Percentiles rank a stretch among this genome's conserved stretches.
phyloP scores from a whole-genome alignment of 306 rosid genomes.

The Castanea sativa region DNA sequence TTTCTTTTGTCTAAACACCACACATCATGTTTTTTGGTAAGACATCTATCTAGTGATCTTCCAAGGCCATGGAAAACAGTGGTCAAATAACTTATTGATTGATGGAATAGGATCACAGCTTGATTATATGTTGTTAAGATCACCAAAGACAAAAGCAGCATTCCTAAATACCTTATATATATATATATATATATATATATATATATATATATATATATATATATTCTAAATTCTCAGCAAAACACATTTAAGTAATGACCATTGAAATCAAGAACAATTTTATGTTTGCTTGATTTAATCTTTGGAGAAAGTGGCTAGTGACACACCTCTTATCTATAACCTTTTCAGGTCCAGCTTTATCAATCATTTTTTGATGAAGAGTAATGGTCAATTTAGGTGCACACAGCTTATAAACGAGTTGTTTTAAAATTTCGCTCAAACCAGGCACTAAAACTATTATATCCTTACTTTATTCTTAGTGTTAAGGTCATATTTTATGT shows the following conservation, averaged over 20 bases:
- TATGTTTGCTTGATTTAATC: too few species aligned
- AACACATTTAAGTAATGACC: too few species aligned
- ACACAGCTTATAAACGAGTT: background rate
- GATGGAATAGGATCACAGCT: background rate
- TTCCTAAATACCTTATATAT: constrained; percentile 2
- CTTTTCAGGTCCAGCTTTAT: too few species aligned
- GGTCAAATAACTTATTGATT: background rate
- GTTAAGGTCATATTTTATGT: too few species aligned
- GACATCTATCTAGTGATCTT: background rate
- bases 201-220: background rate
- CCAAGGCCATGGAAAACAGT: background rate
- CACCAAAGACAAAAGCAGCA: background rate
- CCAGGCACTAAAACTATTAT: too few species aligned
- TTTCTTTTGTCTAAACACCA: background rate
- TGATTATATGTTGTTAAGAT: background rate
- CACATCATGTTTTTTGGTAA: background rate
- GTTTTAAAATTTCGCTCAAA: too few species aligned
- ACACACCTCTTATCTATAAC: too few species aligned
- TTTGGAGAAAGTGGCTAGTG: too few species aligned
- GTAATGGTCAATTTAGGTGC: too few species aligned
- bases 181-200: background rate
- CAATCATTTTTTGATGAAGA: too few species aligned
- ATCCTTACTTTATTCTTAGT: too few species aligned
- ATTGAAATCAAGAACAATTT: too few species aligned
- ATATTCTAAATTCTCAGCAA: background rate